Conservation (phyloP, 1,284 basidiomycete species). For the Boletus semigastroideus region DNA sequence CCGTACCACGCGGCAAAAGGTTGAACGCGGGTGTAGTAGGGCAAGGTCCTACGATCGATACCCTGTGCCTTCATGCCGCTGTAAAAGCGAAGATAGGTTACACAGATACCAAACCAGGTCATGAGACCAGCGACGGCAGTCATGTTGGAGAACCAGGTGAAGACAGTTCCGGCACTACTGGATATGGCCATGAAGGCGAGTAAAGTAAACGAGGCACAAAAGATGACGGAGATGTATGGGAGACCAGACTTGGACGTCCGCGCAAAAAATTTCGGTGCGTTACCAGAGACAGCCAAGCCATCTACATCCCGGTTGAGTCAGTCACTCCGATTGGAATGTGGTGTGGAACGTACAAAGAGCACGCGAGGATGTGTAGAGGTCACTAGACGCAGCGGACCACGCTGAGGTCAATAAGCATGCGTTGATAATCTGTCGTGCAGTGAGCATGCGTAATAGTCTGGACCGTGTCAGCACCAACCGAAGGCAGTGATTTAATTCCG, state of each 20-base stretch:
- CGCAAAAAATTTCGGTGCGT: slow-evolving; percentile 76
- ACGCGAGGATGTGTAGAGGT: slow-evolving; percentile 80
- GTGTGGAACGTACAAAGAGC: slow-evolving; percentile 62
- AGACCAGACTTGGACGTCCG: slow-evolving; percentile 70
- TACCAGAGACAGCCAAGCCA: slow-evolving; percentile 71
- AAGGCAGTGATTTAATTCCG: slow-evolving; percentile 63
- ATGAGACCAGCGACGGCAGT: slow-evolving; percentile 62
- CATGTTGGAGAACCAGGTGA: slow-evolving; percentile 80
- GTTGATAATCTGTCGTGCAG: slow-evolving; percentile 68
- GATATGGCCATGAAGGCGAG: slow-evolving; percentile 76
- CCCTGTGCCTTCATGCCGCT: slow-evolving; percentile 75
- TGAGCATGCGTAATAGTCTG: slow-evolving; percentile 26
- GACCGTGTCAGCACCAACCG: slow-evolving; percentile 26
- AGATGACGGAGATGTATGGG: slow-evolving; percentile 69
- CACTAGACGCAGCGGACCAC: slow-evolving; percentile 83
- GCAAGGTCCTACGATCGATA: slow-evolving; percentile 62
- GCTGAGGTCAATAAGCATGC: slow-evolving; percentile 84
- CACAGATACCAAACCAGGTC: slow-evolving; percentile 82
- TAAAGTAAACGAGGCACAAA: slow-evolving; percentile 67
- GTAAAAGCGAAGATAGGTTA: slow-evolving; percentile 82
- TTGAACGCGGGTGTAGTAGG: slow-evolving; percentile 60
- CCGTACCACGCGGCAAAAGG: slow-evolving; percentile 77
- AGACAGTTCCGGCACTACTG: slow-evolving; percentile 63
- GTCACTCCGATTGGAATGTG: not conserved
- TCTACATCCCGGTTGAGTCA: slow-evolving; percentile 43